Conservation (phyloP, 768 basidiomycete genomes). For the Auricularia sp. region DNA sequence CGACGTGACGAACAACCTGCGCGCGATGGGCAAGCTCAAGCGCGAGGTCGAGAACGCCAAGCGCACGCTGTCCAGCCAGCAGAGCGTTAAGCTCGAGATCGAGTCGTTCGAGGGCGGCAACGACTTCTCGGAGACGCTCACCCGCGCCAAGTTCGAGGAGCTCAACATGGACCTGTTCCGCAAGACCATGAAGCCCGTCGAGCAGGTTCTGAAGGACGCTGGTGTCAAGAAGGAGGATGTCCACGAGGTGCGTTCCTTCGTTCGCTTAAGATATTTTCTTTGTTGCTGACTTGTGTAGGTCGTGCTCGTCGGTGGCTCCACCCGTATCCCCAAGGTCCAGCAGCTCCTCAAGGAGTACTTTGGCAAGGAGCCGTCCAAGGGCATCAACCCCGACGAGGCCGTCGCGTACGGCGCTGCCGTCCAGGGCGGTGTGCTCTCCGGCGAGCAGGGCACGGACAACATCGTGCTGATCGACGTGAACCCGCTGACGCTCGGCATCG, state of each 20-base stretch:
- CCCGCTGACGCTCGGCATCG: constrained; percentile 96
- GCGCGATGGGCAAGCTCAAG: too few relatives aligned
- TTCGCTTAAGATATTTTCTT: too few relatives aligned
- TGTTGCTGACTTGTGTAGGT: constrained; percentile 32
- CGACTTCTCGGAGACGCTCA: constrained; percentile 94
- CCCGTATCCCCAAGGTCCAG: constrained; percentile 98
- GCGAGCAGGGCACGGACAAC: constrained; percentile 82
- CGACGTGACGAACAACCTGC: too few relatives aligned
- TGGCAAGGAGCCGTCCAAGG: constrained; percentile 94
- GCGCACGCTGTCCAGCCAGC: constrained; percentile 57
- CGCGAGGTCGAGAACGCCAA: too few relatives aligned
- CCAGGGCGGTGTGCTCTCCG: constrained; percentile 95
- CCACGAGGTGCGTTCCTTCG: constrained; percentile 55
- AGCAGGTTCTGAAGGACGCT: constrained; percentile 96
- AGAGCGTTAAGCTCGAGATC: constrained; percentile 86
- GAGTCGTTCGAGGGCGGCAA: constrained; percentile 94
- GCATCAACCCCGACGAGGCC: constrained; percentile 98
- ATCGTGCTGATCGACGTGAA: constrained; percentile 93
- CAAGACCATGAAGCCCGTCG: constrained; percentile 99
- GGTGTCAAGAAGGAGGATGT: constrained; percentile 97
- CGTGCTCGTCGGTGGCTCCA: constrained; percentile 92
- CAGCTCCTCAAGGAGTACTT: constrained; percentile 98
- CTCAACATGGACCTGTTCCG: constrained; percentile 98
- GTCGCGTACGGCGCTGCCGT: constrained; percentile 98
- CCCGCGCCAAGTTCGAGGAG: constrained; percentile 98